Evolutionary conservation across 352 stramenopile species (phyloP).

Genomic region (Blastocystis sp.): DNA sequence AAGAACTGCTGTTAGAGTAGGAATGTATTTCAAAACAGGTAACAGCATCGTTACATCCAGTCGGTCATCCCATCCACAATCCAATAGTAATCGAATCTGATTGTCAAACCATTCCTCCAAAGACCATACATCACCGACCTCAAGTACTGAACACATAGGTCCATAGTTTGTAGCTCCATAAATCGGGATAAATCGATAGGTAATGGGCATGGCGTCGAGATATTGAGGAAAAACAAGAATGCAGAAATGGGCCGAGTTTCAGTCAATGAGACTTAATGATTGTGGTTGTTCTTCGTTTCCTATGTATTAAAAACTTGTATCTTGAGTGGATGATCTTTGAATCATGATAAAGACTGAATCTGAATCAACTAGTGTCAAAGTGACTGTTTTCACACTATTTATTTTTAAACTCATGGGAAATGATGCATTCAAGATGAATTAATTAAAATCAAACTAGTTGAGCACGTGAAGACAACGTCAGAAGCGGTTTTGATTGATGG

Average conservation of each 20-base stretch:
- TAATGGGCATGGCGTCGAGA: conserved; percentile 3
- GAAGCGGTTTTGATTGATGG: not conserved
- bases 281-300: not conserved
- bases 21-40: conserved; percentile 64
- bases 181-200: conserved; percentile 18
- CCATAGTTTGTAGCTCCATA: conserved; percentile 40
- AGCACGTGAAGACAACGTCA: conserved; percentile 16
- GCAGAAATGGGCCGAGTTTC: not conserved
- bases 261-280: not conserved
- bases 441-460: no score
- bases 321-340: no score
- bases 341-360: no score
- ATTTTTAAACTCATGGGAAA: no score
- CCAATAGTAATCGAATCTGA: conserved; percentile 66
- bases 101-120: not conserved
- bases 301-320: not conserved
- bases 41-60: conserved; percentile 65
- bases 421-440: no score
- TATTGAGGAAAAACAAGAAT: not conserved
- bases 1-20: conserved; percentile 66
- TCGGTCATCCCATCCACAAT: conserved; percentile 68
- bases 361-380: no score
- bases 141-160: conserved; percentile 21
- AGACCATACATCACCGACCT: conserved; percentile 3
- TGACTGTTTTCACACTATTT: no score